Evolutionary conservation across 177 flowering plant genomes (phyloP), one percentile per base, ranked within the genome.

Genomic region (Telopea speciosissima): DNA sequence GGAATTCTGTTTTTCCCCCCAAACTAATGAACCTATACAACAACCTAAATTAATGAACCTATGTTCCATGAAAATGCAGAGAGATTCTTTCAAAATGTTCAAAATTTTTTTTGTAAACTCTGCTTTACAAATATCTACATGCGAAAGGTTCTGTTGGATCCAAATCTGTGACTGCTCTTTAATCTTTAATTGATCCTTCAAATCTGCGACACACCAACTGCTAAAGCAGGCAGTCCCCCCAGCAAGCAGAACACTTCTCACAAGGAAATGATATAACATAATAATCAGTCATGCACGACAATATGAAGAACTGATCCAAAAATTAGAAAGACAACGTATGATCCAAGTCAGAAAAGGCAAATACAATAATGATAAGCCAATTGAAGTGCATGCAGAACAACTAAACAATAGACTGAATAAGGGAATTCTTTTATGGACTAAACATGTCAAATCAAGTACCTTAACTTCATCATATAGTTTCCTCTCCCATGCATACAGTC

Each of bases 381-480:
- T 49, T 49, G 8, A 6, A 49, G 3, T 49, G 54, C 54, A 49
- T 16, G 3, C 3, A 12, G 54, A 49, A 49, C 67, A 52, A 33
- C 67, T 58, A 21, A 23, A 52, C 23, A 63, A 67, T 44, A 24
- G 19, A 67, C 1, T 12, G 54, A 1, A 49, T 23, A 3, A 69
- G 19, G 6, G 42, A 25, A n/a, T 49, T 1, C 25, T 10, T 10
- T 24, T 70, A 16, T 62, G 66, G 54, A 44, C 10, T 22, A n/a
- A 54, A 6, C 24, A 28, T 24, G 24, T 66, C 26, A 26, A 62
- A 63, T 28, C 26, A 69, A 62, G 62, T 86, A 92, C 99, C 99
- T 95, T 95, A 68, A 96, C 96, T 91, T 96, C 99, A 70, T 93
- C 97, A 73, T 86, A 87, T 42, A 96, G 90, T 83, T 96, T 96